Base-by-base conservation (phyloP, 129 eudicot genomes). In the Flaveria trinervia region DNA sequence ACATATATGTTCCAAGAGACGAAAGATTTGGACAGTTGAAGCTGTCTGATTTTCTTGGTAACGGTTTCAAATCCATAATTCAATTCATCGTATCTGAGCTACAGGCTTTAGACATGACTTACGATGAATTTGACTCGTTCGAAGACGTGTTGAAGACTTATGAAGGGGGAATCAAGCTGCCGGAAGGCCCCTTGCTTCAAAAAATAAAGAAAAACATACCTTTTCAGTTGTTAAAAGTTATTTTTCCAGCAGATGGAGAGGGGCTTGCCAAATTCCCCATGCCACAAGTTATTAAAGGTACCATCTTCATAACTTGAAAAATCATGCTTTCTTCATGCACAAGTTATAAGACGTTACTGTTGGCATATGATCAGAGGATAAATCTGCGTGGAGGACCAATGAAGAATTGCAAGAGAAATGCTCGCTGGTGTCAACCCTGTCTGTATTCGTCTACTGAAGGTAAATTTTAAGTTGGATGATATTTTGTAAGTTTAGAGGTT, bases 1-100 rank as follows among this genome's bases (percentile, higher is more conserved):
- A 62, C 68, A 85, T 87, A 73, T 91, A 92, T 69, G 89, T 89
- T 68, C 95, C 95, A 54, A 74, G 86, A 60, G 95, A 89, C 43
- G 95, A 92, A 71, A 61, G 80, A 51, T 89, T 89, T 73, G 82
- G 83, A 43, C 80, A 84, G 23, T 3, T 83, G 44, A 92, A 89
- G 80, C 9, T 87, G 65, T 74, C 88, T 0, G 92, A 82, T 77
- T 83, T 89, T 66, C 81, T 84, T 49, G 89, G 84, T 14, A 78
- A 74, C 71, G 83, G 81, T 14, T 2, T 85, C 39, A 89, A 87
- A 68, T 80, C 86, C 20, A 7, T 82, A 9, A 74, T 71, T 52
- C 92, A 87, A 61, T 67, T 68, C 71, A 61, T 79, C 28, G 70
- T 75, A 49, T 77, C 87, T 0, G 85, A 77, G 83, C 36, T 84